phyloP scores from a whole-genome alignment of 495 filamentous ascomycete species.

The Tetracladium setigerum region DNA sequence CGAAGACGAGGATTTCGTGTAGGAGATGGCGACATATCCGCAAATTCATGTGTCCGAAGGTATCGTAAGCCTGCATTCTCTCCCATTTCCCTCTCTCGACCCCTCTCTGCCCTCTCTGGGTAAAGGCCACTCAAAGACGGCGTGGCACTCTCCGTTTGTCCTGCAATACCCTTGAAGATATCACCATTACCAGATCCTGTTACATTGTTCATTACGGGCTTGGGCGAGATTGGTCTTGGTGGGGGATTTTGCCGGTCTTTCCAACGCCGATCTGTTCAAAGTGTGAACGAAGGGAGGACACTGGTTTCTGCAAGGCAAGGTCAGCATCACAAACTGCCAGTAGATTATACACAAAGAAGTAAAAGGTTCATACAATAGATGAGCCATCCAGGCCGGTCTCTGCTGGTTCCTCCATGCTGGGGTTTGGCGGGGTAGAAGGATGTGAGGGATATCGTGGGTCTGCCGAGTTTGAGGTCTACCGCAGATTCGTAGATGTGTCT shows the following conservation, averaged over 20 bases:
- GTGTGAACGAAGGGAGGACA: constrained; percentile 85
- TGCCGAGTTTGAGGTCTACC: constrained; percentile 9
- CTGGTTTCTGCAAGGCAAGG: constrained; percentile 48
- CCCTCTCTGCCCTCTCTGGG: constrained; percentile 1
- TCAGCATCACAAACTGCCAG: constrained; percentile 17
- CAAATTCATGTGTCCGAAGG: constrained; percentile 5
- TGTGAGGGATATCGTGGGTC: background rate
- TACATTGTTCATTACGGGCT: constrained; percentile 3
- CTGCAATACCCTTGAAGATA: background rate
- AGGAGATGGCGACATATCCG: constrained; percentile 31
- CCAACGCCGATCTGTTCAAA: constrained; percentile 78
- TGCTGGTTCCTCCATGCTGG: constrained; percentile 17
- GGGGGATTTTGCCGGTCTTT: constrained; percentile 25
- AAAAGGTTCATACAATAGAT: constrained; percentile 43
- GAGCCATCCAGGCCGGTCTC: constrained; percentile 45
- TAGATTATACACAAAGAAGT: background rate
- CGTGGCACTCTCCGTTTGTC: background rate
- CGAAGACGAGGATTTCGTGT: constrained; percentile 6
- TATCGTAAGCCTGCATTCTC: constrained; percentile 5
- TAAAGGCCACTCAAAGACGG: constrained; percentile 1
- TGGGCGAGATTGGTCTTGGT: constrained; percentile 28
- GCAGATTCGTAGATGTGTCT: constrained; percentile 12
- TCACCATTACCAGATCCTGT: constrained; percentile 1
- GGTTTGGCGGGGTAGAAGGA: constrained; percentile 3
- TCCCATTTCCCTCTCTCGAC: constrained; percentile 9